These are phyloP conservation scores for Leishmania gerbilli DNA, from an alignment of 208 protist genomes.

Conservation along the genomic window DNA sequence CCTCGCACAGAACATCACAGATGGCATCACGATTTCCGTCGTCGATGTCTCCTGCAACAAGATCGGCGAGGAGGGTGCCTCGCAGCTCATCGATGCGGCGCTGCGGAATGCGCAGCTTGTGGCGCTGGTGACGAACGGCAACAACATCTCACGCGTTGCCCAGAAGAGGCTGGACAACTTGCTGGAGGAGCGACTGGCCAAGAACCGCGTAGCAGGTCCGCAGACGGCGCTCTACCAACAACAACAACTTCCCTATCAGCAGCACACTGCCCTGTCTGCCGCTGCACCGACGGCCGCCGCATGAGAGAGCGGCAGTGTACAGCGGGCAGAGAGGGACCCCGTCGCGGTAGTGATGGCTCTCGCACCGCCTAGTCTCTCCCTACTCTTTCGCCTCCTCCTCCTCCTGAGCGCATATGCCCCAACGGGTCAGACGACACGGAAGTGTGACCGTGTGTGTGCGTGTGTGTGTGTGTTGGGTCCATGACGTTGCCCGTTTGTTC, in stretches of 20 bases:
- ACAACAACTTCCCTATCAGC: conserved; percentile 33
- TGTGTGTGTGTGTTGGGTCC: background rate
- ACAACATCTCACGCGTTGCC: conserved; percentile 77
- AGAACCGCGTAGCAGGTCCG: conserved; percentile 53
- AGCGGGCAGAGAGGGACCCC: background rate
- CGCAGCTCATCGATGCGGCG: conserved; percentile 72
- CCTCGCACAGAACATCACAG: conserved; percentile 64
- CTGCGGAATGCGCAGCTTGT: conserved; percentile 67
- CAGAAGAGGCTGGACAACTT: conserved; percentile 85
- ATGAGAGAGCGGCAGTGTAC: background rate
- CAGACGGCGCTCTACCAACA: conserved; percentile 29
- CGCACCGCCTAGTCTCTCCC: background rate
- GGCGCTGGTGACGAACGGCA: conserved; percentile 75
- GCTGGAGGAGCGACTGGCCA: conserved; percentile 68
- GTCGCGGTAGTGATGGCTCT: too few relatives aligned
- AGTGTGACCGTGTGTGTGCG: background rate
- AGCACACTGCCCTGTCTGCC: conserved; percentile 10
- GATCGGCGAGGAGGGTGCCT: conserved; percentile 72
- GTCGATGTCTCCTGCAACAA: conserved; percentile 78
- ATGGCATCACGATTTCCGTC: conserved; percentile 59
- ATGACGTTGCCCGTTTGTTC: background rate
- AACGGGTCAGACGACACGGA: background rate
- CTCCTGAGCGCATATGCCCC: background rate
- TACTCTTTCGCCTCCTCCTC: background rate
- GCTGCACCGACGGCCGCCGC: background rate